A percentile compares a stretch with the other conserved stretches of the same genome.
These are phyloP conservation scores for Penicillium subrubescens DNA, from an alignment of 495 filamentous ascomycete genomes.

Conservation along the genomic window DNA sequence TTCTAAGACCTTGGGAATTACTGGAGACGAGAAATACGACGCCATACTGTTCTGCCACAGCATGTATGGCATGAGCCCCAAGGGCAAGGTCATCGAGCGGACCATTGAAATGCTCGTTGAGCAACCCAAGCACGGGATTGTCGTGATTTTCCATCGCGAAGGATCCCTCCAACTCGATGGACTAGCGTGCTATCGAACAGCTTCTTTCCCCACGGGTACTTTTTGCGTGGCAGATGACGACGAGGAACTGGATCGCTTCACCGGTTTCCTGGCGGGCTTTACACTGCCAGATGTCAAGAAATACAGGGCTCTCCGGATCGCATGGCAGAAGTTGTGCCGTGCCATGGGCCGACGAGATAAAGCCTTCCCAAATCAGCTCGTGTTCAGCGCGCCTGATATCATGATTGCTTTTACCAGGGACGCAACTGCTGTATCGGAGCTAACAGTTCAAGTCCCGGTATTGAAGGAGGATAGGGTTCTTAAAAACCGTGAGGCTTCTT, in stretches of 20 bases:
- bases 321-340: slow-evolving; percentile 58
- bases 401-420: slow-evolving; percentile 57
- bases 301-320: slow-evolving; percentile 37
- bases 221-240: slow-evolving; percentile 51
- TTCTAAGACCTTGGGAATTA: not conserved
- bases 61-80: slow-evolving; percentile 63
- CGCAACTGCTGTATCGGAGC: slow-evolving; percentile 50
- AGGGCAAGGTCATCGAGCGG: slow-evolving; percentile 47
- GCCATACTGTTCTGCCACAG: slow-evolving; percentile 65
- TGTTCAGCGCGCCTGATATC: slow-evolving; percentile 54
- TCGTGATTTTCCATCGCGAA: slow-evolving; percentile 59
- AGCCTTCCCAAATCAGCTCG: slow-evolving; percentile 42
- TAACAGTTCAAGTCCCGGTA: slow-evolving; percentile 50
- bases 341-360: slow-evolving; percentile 48
- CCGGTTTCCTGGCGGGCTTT: slow-evolving; percentile 56
- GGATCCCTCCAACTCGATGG: slow-evolving; percentile 45
- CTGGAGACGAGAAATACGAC: slow-evolving; percentile 48
- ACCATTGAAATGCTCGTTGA: slow-evolving; percentile 55
- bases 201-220: slow-evolving; percentile 53
- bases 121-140: slow-evolving; percentile 47
- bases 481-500: slow-evolving; percentile 57
- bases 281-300: slow-evolving; percentile 36
- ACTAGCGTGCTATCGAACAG: slow-evolving; percentile 54
- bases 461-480: slow-evolving; percentile 35
- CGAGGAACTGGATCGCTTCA: slow-evolving; percentile 53